phyloP scores from a whole-genome alignment of 441 rosid species.

The Populus tomentosa region DNA sequence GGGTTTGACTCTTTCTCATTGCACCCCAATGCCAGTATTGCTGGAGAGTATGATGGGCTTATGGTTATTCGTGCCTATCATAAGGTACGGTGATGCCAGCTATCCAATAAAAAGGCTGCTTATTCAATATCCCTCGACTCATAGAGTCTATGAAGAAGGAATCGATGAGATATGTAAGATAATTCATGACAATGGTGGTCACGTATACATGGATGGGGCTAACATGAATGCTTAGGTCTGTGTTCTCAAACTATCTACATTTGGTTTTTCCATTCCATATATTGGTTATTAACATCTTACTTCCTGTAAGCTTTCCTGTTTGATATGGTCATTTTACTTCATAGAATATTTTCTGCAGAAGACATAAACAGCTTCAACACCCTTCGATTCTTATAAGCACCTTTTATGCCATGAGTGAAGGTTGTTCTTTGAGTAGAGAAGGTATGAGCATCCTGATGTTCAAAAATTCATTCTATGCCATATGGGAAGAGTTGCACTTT shows the following conservation, averaged over 20 bases:
- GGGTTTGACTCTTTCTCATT: conserved; percentile 96
- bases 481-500: not conserved
- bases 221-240: conserved; percentile 98
- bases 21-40: conserved; percentile 98
- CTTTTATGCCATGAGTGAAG: not conserved
- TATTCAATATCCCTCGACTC: conserved; percentile 97
- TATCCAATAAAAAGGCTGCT: too few relatives aligned
- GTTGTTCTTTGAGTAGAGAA: not conserved
- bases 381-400: not conserved
- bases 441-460: not conserved
- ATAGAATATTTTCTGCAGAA: not conserved
- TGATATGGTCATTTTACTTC: not conserved
- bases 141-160: conserved; percentile 94
- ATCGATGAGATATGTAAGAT: conserved; percentile 97
- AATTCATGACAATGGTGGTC: conserved; percentile 92
- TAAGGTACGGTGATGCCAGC: conserved; percentile 47
- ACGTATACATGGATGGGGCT: conserved; percentile 99
- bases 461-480: not conserved
- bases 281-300: not conserved
- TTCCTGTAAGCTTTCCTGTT: not conserved
- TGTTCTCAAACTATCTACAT: conserved; percentile 4
- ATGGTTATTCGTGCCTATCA: conserved; percentile 99
- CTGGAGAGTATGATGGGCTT: conserved; percentile 96
- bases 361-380: not conserved
- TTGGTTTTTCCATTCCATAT: not conserved